A percentile compares a stretch with the other conserved stretches of the same genome.
Conservation (phyloP, 2,329 filamentous ascomycete genomes). For the Beauveria brongniartii region DNA sequence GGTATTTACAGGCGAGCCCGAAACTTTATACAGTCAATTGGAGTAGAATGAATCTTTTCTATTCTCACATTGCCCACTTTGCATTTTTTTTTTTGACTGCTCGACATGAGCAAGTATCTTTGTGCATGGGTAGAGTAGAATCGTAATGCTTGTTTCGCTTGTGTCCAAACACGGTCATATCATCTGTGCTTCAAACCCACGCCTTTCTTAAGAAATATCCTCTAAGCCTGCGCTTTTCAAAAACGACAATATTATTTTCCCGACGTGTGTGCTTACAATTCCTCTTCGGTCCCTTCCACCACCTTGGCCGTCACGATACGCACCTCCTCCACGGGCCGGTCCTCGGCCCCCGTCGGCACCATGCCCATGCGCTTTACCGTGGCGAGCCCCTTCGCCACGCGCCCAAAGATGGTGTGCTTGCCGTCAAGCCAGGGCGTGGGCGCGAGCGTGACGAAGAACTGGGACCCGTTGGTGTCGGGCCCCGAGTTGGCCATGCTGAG, state of each 20-base stretch:
- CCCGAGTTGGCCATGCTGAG: conserved; percentile 95
- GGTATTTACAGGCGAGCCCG: neutral
- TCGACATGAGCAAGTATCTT: neutral
- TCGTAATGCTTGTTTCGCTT: too few species aligned
- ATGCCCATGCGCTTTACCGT: conserved; percentile 83
- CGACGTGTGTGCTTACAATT: neutral
- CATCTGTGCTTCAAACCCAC: too few species aligned
- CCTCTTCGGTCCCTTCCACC: conserved; percentile 39
- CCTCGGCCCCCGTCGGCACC: conserved; percentile 74
- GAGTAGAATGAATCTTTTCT: conserved; percentile 4
- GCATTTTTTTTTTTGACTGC: neutral
- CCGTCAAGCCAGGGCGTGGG: conserved; percentile 95
- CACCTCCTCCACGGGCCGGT: conserved; percentile 73
- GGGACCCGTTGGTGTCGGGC: conserved; percentile 85
- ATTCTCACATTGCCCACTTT: neutral
- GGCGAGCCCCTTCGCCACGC: conserved; percentile 75
- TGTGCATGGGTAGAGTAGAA: neutral
- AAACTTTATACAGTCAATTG: conserved; percentile 9
- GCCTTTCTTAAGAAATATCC: too few species aligned
- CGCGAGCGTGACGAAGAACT: conserved; percentile 93
- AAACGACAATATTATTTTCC: too few species aligned
- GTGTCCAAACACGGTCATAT: neutral
- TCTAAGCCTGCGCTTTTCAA: too few species aligned
- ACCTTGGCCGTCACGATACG: conserved; percentile 69
- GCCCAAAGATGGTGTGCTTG: conserved; percentile 93